Percentiles rank a stretch among this genome's conserved stretches.
Evolutionary conservation across 805 yeast species (phyloP).

Genomic region (Hanseniaspora opuntiae): DNA sequence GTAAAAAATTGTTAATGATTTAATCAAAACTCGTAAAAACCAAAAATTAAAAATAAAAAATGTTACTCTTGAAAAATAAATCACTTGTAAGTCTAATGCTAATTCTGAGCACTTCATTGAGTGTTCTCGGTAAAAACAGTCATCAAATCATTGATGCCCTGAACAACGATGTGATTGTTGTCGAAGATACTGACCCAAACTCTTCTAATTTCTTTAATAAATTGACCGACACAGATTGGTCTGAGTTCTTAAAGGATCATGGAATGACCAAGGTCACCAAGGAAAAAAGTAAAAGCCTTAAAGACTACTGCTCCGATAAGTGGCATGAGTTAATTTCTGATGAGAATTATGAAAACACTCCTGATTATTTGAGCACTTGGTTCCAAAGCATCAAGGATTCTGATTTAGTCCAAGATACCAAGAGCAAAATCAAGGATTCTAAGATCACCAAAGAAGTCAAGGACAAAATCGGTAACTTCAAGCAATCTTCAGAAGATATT

Average conservation of each 20-base stretch:
- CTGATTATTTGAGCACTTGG: conserved; percentile 5
- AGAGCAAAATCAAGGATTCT: background rate
- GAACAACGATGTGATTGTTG: background rate
- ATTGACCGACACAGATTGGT: conserved; percentile 17
- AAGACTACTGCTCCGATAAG: conserved; percentile 5
- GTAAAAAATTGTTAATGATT: too few species aligned
- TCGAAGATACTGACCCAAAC: background rate
- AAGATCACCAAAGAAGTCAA: background rate
- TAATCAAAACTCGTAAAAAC: too few species aligned
- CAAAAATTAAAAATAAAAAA: background rate
- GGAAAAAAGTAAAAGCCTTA: background rate
- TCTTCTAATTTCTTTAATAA: background rate
- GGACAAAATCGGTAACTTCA: background rate
- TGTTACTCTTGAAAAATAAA: background rate
- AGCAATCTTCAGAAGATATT: conserved; percentile 11
- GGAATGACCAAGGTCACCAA: conserved; percentile 14
- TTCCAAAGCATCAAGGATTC: background rate
- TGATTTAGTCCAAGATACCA: background rate
- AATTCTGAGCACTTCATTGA: background rate
- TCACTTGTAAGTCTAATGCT: background rate
- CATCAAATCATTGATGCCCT: background rate
- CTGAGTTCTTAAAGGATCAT: conserved; percentile 24
- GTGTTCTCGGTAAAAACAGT: background rate
- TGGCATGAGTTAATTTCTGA: conserved; percentile 6
- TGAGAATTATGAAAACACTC: conserved; percentile 8